Evolutionary conservation across 1,284 basidiomycete genomes (phyloP), one percentile per base, ranked within the genome.

Genomic region (Schizophyllum amplum): DNA sequence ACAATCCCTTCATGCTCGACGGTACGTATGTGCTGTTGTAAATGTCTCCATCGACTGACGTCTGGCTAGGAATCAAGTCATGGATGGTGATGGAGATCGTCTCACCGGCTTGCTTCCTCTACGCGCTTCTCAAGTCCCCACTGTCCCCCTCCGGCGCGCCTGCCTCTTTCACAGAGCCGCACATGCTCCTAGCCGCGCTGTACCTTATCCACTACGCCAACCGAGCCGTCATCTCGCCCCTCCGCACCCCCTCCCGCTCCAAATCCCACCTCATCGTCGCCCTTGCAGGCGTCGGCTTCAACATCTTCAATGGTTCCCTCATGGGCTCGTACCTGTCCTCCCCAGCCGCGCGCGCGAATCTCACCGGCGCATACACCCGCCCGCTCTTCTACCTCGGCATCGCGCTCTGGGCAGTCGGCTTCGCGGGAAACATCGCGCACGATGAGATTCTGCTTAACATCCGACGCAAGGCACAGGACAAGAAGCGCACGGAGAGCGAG

Each of bases 71-170:
- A 17, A 77, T 81, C 60, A 77, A 74, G 62, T 76, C 87, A 26
- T 95, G 93, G 92, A 87, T 92, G 24, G 47, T 81, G 53, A 95
- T 95, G 92, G 93, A 96, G 70, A 72, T 90, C 48, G 77, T 89
- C n/a, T 80, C 90, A 2, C 90, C 92, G 5, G 55, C 83, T 61
- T 64, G 68, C n/a, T 85, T 90, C 66, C 55, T 77, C 33, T 71
- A 74, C 71, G 73, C 76, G 48, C 77, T 80, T 73, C 62, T 79
- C 15, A 67, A 75, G 59, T 73, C 76, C 17, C 81, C 83, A 11
- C 66, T 80, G 60, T 68, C 75, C 53, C 17, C 59, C 56, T 53
- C 69, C 55, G 59, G 67, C 42, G 56, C 49, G n/a, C 55, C 70
- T 64, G 13, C 54, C 61, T 23, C 62, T 65, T 54, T 65, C 52